These are phyloP conservation scores for Clonostachys rhizophaga DNA, from an alignment of 2,329 filamentous ascomycete genomes.

Conservation along the genomic window DNA sequence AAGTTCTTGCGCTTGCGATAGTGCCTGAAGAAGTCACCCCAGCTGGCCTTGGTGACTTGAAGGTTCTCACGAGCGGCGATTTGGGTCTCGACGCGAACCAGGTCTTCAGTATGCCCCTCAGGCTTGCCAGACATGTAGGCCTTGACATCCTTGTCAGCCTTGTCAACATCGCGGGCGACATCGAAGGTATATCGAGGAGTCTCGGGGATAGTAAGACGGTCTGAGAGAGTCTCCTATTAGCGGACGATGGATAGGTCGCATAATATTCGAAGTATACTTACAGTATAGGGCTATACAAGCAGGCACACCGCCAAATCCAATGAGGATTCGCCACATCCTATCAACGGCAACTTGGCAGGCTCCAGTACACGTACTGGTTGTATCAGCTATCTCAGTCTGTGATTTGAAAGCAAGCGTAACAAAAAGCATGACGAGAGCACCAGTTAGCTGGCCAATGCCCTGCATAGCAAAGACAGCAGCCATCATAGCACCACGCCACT, in stretches of 20 bases:
- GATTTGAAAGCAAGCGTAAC: slow-evolving; percentile 56
- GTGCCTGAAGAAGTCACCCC: slow-evolving; percentile 65
- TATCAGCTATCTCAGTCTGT: slow-evolving; percentile 61
- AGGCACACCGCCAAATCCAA: slow-evolving; percentile 73
- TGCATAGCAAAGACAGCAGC: slow-evolving; percentile 84
- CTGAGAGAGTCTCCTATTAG: slow-evolving; percentile 9
- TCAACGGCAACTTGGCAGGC: slow-evolving; percentile 44
- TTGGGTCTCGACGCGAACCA: slow-evolving; percentile 55
- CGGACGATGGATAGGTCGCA: neutral
- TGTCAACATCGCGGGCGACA: slow-evolving; percentile 68
- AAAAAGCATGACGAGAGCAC: slow-evolving; percentile 69
- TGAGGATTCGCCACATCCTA: slow-evolving; percentile 75
- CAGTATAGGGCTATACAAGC: slow-evolving; percentile 79
- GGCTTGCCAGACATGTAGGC: slow-evolving; percentile 66
- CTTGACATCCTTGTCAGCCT: slow-evolving; percentile 67
- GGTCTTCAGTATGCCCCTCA: slow-evolving; percentile 62
- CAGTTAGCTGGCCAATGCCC: slow-evolving; percentile 73
- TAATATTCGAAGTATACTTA: slow-evolving; percentile 9
- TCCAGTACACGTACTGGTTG: slow-evolving; percentile 46
- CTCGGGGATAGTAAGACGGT: slow-evolving; percentile 77
- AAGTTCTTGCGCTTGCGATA: slow-evolving; percentile 69
- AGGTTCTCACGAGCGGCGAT: slow-evolving; percentile 49
- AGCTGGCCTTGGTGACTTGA: slow-evolving; percentile 65
- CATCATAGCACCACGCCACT: slow-evolving; percentile 83
- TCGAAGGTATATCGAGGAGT: slow-evolving; percentile 88